A percentile compares a stretch with the other conserved stretches of the same genome.
phyloP scores from a whole-genome alignment of 2,329 filamentous ascomycete species.

The Lasiodiplodia hormozganensis region DNA sequence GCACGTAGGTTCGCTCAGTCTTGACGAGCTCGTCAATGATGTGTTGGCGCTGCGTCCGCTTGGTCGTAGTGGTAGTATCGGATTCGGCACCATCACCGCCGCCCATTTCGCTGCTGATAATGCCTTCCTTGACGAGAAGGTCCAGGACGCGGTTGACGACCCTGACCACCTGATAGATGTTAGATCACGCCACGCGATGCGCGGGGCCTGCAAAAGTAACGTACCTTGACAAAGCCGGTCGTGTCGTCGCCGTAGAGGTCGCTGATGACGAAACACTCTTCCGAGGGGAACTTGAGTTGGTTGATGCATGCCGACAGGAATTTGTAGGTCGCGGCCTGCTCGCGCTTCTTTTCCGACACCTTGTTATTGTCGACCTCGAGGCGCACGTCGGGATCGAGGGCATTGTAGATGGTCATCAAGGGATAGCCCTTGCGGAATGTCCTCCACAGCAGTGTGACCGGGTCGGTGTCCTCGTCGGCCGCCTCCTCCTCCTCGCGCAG shows the following conservation, averaged over 20 bases:
- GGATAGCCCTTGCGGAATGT: conserved; percentile 84
- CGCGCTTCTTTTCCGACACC: conserved; percentile 71
- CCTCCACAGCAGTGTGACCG: conserved; percentile 90
- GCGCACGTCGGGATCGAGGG: conserved; percentile 72
- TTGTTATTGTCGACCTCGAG: conserved; percentile 71
- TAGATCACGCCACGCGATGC: conserved; percentile 23
- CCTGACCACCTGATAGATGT: conserved; percentile 71
- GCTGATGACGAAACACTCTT: conserved; percentile 89
- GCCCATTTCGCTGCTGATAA: conserved; percentile 57
- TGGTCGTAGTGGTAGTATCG: conserved; percentile 52
- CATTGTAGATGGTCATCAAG: conserved; percentile 88
- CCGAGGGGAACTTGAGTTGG: conserved; percentile 77
- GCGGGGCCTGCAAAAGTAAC: not conserved
- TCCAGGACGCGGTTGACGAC: conserved; percentile 94
- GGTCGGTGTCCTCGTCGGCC: conserved; percentile 73
- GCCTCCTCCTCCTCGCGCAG: conserved; percentile 75
- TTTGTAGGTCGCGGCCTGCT: conserved; percentile 88
- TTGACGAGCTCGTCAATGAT: conserved; percentile 91
- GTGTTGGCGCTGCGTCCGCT: conserved; percentile 79
- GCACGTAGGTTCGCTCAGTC: conserved; percentile 96
- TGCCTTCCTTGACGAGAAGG: conserved; percentile 77
- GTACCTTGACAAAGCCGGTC: conserved; percentile 92
- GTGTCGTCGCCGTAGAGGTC: conserved; percentile 95
- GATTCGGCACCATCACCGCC: conserved; percentile 52
- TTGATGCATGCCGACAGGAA: conserved; percentile 90